phyloP scores from a whole-genome alignment of 768 basidiomycete species.

The Gloeopeniophorella convolvens region DNA sequence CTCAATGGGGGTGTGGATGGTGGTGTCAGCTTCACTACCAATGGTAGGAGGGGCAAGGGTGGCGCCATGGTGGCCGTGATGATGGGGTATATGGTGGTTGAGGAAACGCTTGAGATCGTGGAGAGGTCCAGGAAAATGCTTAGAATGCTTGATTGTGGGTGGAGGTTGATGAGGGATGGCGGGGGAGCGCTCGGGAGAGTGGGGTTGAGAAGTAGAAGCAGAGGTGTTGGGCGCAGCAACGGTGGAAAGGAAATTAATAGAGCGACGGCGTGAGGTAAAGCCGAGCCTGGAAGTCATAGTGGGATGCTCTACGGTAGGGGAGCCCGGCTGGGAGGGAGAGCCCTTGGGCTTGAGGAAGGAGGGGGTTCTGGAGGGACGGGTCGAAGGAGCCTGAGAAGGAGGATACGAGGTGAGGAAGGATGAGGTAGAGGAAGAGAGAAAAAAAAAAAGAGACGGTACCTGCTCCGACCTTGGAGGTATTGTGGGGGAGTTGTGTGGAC shows the following conservation, averaged over 20 bases:
- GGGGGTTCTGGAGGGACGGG: constrained; percentile 1
- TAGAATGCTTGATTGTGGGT: constrained; percentile 21
- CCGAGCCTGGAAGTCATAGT: constrained; percentile 23
- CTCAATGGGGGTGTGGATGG: constrained; percentile 28
- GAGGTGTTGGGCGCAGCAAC: constrained; percentile 20
- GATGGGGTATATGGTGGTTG: constrained; percentile 80
- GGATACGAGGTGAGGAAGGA: constrained; percentile 17
- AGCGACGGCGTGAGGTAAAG: constrained; percentile 19
- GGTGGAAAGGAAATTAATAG: constrained; percentile 24
- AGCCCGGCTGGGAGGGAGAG: constrained; percentile 23
- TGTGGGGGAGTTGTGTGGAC: constrained; percentile 10
- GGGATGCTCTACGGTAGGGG: constrained; percentile 24
- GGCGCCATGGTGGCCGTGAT: constrained; percentile 27
- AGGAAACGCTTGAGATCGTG: constrained; percentile 94
- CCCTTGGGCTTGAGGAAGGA: constrained; percentile 9
- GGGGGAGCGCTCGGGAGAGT: constrained; percentile 13
- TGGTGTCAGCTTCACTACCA: constrained; percentile 23
- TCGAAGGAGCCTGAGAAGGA: constrained; percentile 13
- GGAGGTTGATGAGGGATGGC: constrained; percentile 12
- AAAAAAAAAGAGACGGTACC: constrained; percentile 1
- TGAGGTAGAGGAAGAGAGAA: background rate
- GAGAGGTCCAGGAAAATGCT: constrained; percentile 62
- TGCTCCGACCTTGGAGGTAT: constrained; percentile 7
- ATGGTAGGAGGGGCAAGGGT: constrained; percentile 22
- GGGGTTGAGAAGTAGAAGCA: constrained; percentile 12